Evolutionary conservation across 306 rosid genomes (phyloP).

Genomic region (Hippophae gyantsensis): DNA sequence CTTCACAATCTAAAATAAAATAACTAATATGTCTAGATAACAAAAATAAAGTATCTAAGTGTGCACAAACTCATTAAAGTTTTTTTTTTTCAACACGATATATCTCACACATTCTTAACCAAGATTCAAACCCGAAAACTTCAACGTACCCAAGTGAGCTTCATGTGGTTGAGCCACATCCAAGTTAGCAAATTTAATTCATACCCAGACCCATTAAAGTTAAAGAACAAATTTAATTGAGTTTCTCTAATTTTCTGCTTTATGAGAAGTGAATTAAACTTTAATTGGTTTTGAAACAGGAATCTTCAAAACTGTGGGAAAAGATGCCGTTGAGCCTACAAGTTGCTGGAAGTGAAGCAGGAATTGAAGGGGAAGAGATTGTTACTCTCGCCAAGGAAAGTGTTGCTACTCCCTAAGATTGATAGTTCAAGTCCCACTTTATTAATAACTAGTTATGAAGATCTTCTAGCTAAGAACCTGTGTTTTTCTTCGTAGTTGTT

Average conservation of each 20-base stretch:
- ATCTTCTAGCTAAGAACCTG: no score
- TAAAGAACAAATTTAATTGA: not conserved
- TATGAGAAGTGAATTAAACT: not conserved
- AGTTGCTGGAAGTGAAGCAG: slow-evolving; percentile 49
- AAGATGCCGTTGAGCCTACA: slow-evolving; percentile 49
- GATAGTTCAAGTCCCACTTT: no score
- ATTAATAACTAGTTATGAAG: no score
- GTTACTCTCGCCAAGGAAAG: slow-evolving; percentile 74
- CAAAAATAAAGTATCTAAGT: no score
- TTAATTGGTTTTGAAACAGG: slow-evolving; percentile 34
- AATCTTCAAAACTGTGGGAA: slow-evolving; percentile 78
- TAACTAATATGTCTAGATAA: no score
- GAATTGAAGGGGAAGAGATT: slow-evolving; percentile 68
- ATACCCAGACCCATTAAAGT: not conserved
- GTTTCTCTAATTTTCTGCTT: not conserved
- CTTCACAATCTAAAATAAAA: no score
- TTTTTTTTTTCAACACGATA: no score
- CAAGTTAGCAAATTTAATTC: not conserved
- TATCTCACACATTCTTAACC: no score
- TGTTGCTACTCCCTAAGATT: slow-evolving; percentile 54
- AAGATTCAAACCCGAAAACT: no score
- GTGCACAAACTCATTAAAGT: no score
- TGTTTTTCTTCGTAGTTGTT: no score
- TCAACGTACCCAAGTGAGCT: no score
- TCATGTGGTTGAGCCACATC: not conserved